Conservation (phyloP, 169 alveolate genomes). For the Hepatocystis sp. region DNA sequence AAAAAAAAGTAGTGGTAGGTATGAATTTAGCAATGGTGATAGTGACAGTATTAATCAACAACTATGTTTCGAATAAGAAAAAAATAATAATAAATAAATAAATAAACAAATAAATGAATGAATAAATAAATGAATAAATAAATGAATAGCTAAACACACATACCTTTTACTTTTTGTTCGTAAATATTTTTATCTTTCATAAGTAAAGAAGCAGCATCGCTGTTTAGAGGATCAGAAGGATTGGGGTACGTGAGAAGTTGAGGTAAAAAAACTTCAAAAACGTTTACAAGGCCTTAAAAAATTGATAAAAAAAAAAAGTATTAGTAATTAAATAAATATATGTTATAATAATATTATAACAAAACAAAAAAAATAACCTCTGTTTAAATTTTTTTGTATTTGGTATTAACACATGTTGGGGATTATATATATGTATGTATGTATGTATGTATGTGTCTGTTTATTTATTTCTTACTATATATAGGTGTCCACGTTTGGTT, state of each 20-base stretch:
- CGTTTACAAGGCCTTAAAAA: slow-evolving; percentile 93
- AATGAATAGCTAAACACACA: neutral
- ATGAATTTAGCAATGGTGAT: too few relatives aligned
- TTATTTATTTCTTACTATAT: slow-evolving; percentile 84
- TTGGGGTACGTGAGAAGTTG: slow-evolving; percentile 97
- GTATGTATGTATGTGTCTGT: too few relatives aligned
- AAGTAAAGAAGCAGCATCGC: slow-evolving; percentile 97
- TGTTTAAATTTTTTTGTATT: too few relatives aligned
- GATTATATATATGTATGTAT: too few relatives aligned
- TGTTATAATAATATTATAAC: too few relatives aligned
- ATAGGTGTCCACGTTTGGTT: slow-evolving; percentile 99
- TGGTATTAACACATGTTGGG: too few relatives aligned
- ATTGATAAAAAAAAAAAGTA: neutral
- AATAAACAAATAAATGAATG: too few relatives aligned
- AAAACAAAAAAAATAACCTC: too few relatives aligned
- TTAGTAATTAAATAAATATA: too few relatives aligned
- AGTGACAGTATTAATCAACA: too few relatives aligned
- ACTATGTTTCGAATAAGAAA: neutral
- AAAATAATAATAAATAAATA: neutral
- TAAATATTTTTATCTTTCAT: slow-evolving; percentile 91
- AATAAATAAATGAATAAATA: too few relatives aligned
- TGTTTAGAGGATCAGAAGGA: slow-evolving; percentile 97
- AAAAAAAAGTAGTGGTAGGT: neutral
- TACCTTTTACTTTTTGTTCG: slow-evolving; percentile 93
- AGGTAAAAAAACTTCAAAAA: slow-evolving; percentile 96